Conservation (phyloP, 164 flowering plant genomes). For the Macadamia tetraphylla region DNA sequence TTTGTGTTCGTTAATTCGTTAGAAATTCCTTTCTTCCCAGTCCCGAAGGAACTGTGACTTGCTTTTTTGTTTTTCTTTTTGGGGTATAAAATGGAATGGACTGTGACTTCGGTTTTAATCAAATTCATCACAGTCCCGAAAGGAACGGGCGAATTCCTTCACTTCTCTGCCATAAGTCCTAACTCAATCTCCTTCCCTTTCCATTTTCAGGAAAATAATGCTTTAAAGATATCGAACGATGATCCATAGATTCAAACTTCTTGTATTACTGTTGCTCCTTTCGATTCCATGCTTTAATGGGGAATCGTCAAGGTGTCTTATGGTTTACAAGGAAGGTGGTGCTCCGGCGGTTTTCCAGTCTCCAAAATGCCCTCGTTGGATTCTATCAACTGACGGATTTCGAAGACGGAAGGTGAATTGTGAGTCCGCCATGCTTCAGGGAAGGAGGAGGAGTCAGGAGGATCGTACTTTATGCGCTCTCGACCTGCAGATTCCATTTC, state of each 20-base stretch:
- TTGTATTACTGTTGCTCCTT: constrained; percentile 10
- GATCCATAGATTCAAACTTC: constrained; percentile 7
- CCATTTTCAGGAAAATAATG: not conserved
- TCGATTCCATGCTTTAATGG: constrained; percentile 14
- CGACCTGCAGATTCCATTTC: constrained; percentile 78
- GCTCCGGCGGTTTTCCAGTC: constrained; percentile 92
- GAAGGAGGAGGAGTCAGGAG: constrained; percentile 48
- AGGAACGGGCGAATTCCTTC: too few relatives aligned
- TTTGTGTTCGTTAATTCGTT: too few relatives aligned
- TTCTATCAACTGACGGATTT: constrained; percentile 36
- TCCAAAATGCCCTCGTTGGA: constrained; percentile 95
- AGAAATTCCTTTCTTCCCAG: too few relatives aligned
- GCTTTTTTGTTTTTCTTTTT: too few relatives aligned
- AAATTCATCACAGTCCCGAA: too few relatives aligned
- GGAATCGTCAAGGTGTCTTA: constrained; percentile 77
- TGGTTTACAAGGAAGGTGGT: constrained; percentile 86
- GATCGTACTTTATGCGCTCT: constrained; percentile 72
- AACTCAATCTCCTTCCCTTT: not conserved
- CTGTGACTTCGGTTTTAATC: too few relatives aligned
- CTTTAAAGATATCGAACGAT: not conserved
- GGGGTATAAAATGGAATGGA: too few relatives aligned
- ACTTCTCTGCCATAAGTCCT: not conserved
- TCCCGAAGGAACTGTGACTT: too few relatives aligned
- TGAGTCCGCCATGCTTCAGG: constrained; percentile 61
- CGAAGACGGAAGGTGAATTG: constrained; percentile 38